Evolutionary conservation across 345 rosid species (phyloP).

Genomic region (Boechera retrofracta): DNA sequence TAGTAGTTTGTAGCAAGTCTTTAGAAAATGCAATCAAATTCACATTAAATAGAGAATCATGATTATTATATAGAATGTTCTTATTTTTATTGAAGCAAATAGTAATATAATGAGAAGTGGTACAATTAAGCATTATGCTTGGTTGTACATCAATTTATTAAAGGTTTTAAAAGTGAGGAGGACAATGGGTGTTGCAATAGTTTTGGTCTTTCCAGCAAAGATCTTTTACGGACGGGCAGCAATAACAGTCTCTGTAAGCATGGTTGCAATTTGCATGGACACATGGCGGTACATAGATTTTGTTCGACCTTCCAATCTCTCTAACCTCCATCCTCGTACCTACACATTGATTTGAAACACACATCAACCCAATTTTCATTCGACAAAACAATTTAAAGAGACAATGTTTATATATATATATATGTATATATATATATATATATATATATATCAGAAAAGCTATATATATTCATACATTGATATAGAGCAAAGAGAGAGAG

Average conservation of each 20-base stretch:
- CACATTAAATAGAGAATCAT: neutral
- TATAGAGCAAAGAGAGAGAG: conserved; percentile 12
- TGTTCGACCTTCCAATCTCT: neutral
- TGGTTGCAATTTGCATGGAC: neutral
- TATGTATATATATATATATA: too few species aligned
- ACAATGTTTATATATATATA: neutral
- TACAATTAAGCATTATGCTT: neutral
- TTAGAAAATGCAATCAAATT: neutral
- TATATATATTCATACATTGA: conserved; percentile 10
- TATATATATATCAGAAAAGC: too few species aligned
- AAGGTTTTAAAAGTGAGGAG: neutral
- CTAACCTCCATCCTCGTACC: conserved; percentile 6
- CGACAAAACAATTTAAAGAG: neutral
- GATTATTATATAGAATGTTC: neutral
- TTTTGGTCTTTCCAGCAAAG: neutral
- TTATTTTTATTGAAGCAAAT: neutral
- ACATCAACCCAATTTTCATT: neutral
- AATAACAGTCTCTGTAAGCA: neutral
- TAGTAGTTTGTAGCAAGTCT: neutral
- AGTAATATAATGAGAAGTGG: neutral
- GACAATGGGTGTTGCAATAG: neutral
- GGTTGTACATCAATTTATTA: neutral
- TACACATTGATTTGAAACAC: neutral
- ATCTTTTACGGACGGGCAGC: neutral
- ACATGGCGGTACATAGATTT: conserved; percentile 11